Evolutionary conservation across 1,139 yeast species (phyloP).

Genomic region (Kodamaea derodonti): DNA sequence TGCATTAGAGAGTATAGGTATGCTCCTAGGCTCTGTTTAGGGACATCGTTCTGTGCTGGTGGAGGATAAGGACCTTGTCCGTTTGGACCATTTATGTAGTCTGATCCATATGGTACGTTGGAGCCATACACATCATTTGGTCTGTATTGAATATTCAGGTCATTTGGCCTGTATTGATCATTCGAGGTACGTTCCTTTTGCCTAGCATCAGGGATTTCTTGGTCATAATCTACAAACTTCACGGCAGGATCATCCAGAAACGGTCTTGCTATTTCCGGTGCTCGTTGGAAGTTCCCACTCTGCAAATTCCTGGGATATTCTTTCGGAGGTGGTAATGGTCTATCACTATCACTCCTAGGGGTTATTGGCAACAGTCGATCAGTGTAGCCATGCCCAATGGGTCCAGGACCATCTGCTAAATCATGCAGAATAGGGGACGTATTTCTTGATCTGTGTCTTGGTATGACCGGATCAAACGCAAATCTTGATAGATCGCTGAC

Average conservation of each 20-base stretch:
- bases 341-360: background rate
- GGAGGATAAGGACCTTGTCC: slow-evolving; percentile 2
- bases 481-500: slow-evolving; percentile 18
- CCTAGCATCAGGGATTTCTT: background rate
- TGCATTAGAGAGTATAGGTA: too few relatives aligned
- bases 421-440: slow-evolving; percentile 13
- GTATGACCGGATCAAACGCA: slow-evolving; percentile 11
- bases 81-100: too few relatives aligned
- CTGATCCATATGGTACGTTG: too few relatives aligned
- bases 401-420: background rate
- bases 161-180: background rate
- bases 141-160: too few relatives aligned
- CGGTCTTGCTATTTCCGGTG: too few relatives aligned
- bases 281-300: background rate
- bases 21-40: too few relatives aligned
- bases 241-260: background rate
- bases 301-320: background rate
- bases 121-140: too few relatives aligned
- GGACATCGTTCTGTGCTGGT: too few relatives aligned
- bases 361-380: background rate
- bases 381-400: too few relatives aligned
- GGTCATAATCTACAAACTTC: background rate
- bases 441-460: slow-evolving; percentile 14
- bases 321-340: background rate
- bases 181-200: background rate